Conservation (phyloP, 1,284 basidiomycete genomes). For the Boletellus deceptivus region DNA sequence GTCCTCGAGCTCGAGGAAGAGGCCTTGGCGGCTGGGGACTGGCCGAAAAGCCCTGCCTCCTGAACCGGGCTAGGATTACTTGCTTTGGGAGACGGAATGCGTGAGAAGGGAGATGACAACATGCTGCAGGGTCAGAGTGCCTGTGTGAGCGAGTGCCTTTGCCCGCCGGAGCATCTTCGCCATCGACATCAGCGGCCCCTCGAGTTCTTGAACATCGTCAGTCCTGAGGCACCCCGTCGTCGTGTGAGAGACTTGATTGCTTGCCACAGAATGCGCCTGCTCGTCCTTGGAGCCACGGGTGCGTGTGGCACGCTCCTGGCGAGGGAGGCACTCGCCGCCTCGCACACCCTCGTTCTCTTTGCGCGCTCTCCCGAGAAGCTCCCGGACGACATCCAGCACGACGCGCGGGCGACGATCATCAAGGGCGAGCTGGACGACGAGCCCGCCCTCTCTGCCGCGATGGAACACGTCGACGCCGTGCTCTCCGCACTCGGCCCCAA, state of each 20-base stretch:
- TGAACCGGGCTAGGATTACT: background rate
- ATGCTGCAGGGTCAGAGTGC: too few species aligned
- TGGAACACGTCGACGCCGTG: slow-evolving; percentile 58
- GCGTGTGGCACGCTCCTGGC: slow-evolving; percentile 53
- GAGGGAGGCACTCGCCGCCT: slow-evolving; percentile 47
- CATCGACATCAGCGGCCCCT: too few species aligned
- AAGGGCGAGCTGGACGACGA: slow-evolving; percentile 55
- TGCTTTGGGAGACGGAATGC: too few species aligned
- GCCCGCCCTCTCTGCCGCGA: slow-evolving; percentile 46
- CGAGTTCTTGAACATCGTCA: background rate
- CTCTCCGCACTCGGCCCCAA: slow-evolving; percentile 64
- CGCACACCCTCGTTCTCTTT: slow-evolving; percentile 53
- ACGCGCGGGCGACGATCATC: slow-evolving; percentile 47
- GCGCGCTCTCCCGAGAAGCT: slow-evolving; percentile 62
- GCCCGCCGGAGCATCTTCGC: too few species aligned
- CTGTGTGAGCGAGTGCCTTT: too few species aligned
- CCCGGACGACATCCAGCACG: slow-evolving; percentile 44
- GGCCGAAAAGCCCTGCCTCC: slow-evolving; percentile 19
- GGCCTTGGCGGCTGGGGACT: slow-evolving; percentile 24
- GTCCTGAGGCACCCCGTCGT: too few species aligned
- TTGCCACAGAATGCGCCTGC: slow-evolving; percentile 35
- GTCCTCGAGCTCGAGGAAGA: slow-evolving; percentile 48
- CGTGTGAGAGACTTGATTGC: too few species aligned
- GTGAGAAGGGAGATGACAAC: too few species aligned
- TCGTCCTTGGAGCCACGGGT: slow-evolving; percentile 60